Evolutionary conservation across 1,139 yeast genomes (phyloP).

Genomic region (Geotrichum reessii): DNA sequence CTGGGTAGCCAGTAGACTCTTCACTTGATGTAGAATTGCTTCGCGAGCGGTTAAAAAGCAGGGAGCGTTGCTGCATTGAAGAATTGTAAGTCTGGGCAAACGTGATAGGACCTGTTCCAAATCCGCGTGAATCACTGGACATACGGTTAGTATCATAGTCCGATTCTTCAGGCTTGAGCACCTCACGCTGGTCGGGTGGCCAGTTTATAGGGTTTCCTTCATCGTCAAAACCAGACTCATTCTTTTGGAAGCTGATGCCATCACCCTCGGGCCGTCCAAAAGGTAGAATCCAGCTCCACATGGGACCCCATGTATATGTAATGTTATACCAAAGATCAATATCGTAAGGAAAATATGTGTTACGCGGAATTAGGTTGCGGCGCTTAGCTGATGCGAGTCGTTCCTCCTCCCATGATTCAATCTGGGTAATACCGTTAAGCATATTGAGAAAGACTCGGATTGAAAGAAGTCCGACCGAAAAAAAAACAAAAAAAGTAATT

Average conservation of each 20-base stretch:
- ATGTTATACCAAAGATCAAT: constrained; percentile 52
- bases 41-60: constrained; percentile 12
- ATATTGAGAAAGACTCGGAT: constrained; percentile 56
- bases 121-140: constrained; percentile 2
- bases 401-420: constrained; percentile 90
- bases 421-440: constrained; percentile 76
- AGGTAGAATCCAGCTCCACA: constrained; percentile 56
- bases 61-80: constrained; percentile 2
- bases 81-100: constrained; percentile 12
- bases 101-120: constrained; percentile 8
- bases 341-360: constrained; percentile 74
- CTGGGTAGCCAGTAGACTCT: constrained; percentile 19
- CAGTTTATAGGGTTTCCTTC: constrained; percentile 38
- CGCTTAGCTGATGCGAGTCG: constrained; percentile 63
- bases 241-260: constrained; percentile 50
- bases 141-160: neutral
- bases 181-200: constrained; percentile 71
- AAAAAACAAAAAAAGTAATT: constrained; percentile 51
- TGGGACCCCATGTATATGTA: constrained; percentile 36
- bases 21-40: constrained; percentile 25
- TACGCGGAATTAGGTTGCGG: constrained; percentile 27
- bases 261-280: constrained; percentile 55
- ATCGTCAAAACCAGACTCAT: constrained; percentile 52
- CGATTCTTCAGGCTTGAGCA: constrained; percentile 5
- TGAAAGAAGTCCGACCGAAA: constrained; percentile 54